These are phyloP conservation scores for Lactarius evosmus DNA, from an alignment of 768 basidiomycete species.

Conservation along the genomic window DNA sequence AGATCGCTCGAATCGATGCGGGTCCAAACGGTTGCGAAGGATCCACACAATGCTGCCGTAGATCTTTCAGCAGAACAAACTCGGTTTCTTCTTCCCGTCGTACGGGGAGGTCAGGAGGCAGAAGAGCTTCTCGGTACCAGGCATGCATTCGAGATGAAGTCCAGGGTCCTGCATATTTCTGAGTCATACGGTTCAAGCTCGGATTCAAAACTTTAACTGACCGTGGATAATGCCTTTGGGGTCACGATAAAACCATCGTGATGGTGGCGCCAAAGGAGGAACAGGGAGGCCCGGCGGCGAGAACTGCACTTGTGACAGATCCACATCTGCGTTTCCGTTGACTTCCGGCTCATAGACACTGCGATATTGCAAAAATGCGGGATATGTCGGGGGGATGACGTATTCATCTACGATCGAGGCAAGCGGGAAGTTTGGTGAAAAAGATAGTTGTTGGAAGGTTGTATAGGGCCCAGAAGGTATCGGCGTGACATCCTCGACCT, in stretches of 20 bases:
- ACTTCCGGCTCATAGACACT: constrained; percentile 57
- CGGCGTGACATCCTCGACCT: constrained; percentile 64
- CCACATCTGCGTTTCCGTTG: constrained; percentile 40
- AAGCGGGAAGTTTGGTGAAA: constrained; percentile 84
- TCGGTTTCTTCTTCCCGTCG: constrained; percentile 69
- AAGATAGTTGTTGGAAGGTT: constrained; percentile 86
- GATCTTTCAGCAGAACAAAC: constrained; percentile 66
- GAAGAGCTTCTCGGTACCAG: constrained; percentile 81
- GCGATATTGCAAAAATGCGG: constrained; percentile 70
- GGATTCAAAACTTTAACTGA: constrained; percentile 36
- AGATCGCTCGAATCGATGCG: constrained; percentile 35
- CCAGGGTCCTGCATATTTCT: constrained; percentile 64
- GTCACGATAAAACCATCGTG: constrained; percentile 81
- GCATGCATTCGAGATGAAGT: constrained; percentile 84
- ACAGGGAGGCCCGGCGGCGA: constrained; percentile 77
- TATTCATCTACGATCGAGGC: constrained; percentile 87
- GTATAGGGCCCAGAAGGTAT: constrained; percentile 79
- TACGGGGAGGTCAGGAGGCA: constrained; percentile 80
- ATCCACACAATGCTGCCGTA: constrained; percentile 74
- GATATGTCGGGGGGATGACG: constrained; percentile 88
- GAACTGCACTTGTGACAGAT: constrained; percentile 62
- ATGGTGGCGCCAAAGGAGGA: constrained; percentile 62
- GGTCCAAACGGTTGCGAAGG: constrained; percentile 73
- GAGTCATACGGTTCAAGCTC: neutral
- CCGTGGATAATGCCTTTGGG: constrained; percentile 79